Evolutionary conservation across 2,329 filamentous ascomycete genomes (phyloP).

Genomic region (Trichoderma brevicompactum): DNA sequence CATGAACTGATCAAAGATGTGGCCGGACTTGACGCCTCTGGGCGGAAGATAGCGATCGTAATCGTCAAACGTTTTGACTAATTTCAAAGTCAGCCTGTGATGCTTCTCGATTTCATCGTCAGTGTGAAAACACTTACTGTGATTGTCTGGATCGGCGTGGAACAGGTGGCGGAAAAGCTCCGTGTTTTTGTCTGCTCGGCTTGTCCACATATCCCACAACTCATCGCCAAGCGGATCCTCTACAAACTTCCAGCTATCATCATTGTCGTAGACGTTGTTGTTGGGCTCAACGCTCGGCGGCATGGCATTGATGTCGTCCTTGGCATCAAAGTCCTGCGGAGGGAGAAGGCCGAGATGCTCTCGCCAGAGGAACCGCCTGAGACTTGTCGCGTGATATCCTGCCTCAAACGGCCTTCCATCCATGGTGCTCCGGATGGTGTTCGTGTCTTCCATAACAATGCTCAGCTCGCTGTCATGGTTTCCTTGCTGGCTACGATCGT

Average conservation of each 20-base stretch:
- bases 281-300: slow-evolving; percentile 69
- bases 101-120: not conserved
- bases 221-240: slow-evolving; percentile 71
- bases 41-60: slow-evolving; percentile 80
- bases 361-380: slow-evolving; percentile 83
- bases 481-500: slow-evolving; percentile 86
- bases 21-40: slow-evolving; percentile 75
- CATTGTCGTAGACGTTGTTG: slow-evolving; percentile 65
- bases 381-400: slow-evolving; percentile 78
- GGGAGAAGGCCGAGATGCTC: slow-evolving; percentile 85
- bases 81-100: not conserved
- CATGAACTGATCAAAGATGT: slow-evolving; percentile 81
- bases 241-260: slow-evolving; percentile 67
- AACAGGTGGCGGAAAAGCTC: slow-evolving; percentile 78
- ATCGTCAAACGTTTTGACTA: slow-evolving; percentile 85
- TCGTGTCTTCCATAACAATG: slow-evolving; percentile 85
- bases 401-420: slow-evolving; percentile 76
- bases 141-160: slow-evolving; percentile 86
- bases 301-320: slow-evolving; percentile 71
- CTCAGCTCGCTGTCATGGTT: slow-evolving; percentile 90
- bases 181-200: slow-evolving; percentile 71
- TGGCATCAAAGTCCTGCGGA: slow-evolving; percentile 71
- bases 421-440: slow-evolving; percentile 73
- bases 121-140: slow-evolving; percentile 55
- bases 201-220: slow-evolving; percentile 71